Base-by-base conservation (phyloP, 164 flowering plant genomes). In the Piper longum region DNA sequence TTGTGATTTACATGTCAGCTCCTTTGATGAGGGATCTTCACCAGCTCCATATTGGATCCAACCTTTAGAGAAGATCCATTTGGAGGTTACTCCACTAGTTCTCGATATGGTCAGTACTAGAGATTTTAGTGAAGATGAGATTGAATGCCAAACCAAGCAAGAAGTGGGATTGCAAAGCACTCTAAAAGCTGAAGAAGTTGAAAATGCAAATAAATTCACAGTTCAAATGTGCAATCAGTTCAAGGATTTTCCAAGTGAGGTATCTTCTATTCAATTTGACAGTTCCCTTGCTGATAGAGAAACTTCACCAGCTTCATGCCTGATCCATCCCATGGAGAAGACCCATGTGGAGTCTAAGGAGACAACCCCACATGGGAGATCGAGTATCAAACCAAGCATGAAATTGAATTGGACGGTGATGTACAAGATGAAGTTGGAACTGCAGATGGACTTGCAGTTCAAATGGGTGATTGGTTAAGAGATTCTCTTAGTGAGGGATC, bases 91-190 rank as follows among this genome's bases (percentile, higher is more conserved):
- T 26, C 36, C 36, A 26, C 36, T 26, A 26, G 36, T 26, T 26
- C 36, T 26, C 2, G 36, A 26, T 26, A 26, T 26, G 36, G 36
- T 26, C 2, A 26, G 2, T 26, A 26, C 36, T 26, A 26, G 36
- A 2, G 1, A 26, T 26, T 26, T 90, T 76, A 72, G 71, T 67
- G 96, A 90, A 73, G 81, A 70, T 68, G 95, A 86, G 61, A 43
- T 71, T 52, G 91, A 85, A 70, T 73, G 67, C 64, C 81, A 79
- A 66, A 80, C 78, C 62, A 85, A 80, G 72, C 74, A 61, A 57
- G 86, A 79, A 70, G 71, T 75, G 59, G 73, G 74, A 69, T 64
- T 62, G 16, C 52, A 59, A 61, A 63, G 43, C 5, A 69, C 63
- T 41, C 51, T 71, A 17, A 67, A 67, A 41, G 61, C 56, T 66